Conservation (phyloP, 1,284 basidiomycete species). For the Rhodotorula sp. region DNA sequence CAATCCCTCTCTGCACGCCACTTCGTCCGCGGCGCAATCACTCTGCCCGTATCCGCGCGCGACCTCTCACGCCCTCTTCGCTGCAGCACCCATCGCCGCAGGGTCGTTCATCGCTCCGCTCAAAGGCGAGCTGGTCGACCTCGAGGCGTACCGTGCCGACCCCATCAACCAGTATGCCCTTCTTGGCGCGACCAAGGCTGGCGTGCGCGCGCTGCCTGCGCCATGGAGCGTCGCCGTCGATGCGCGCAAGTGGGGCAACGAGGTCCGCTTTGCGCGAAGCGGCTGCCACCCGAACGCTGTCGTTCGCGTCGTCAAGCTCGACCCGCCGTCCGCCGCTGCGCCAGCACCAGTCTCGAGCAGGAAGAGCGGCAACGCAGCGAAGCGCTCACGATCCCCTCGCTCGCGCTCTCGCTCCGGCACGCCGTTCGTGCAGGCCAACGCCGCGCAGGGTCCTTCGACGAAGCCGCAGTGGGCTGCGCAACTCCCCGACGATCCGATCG, state of each 20-base stretch:
- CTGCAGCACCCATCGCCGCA: conserved; percentile 49
- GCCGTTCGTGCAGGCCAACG: neutral
- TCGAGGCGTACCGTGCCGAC: conserved; percentile 51
- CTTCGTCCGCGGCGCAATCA: conserved; percentile 63
- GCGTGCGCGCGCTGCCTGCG: conserved; percentile 76
- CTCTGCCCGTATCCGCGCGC: conserved; percentile 51
- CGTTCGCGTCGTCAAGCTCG: conserved; percentile 71
- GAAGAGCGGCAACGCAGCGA: neutral
- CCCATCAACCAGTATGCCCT: conserved; percentile 59
- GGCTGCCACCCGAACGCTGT: conserved; percentile 90
- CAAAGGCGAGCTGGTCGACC: conserved; percentile 49
- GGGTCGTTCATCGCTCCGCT: conserved; percentile 52
- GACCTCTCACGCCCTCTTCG: conserved; percentile 53
- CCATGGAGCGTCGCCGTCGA: conserved; percentile 82
- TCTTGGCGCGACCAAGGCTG: conserved; percentile 60
- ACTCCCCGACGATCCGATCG: conserved; percentile 46
- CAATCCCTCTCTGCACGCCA: conserved; percentile 58
- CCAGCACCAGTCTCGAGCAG: neutral
- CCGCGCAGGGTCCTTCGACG: neutral
- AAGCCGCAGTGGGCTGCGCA: conserved; percentile 27
- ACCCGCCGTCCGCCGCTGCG: neutral
- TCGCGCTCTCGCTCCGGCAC: neutral
- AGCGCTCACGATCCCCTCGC: conserved; percentile 7
- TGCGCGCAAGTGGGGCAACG: conserved; percentile 72
- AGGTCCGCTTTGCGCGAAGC: conserved; percentile 72